Base-by-base conservation (phyloP, 352 stramenopile genomes). In the Globisporangium barbulae region DNA sequence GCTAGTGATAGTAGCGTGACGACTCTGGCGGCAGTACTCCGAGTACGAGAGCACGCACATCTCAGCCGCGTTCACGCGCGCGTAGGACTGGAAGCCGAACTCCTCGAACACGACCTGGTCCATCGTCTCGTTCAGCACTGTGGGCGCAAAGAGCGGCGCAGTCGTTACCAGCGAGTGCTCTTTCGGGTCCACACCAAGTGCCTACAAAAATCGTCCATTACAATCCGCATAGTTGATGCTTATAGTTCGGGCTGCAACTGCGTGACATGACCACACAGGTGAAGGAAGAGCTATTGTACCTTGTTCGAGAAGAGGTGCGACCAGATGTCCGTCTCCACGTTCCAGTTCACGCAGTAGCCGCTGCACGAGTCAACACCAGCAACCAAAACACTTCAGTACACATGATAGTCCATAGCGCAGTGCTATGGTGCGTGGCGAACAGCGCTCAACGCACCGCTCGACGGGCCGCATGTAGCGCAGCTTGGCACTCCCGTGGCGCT, bases 271-370 rank as follows among this genome's bases (percentile, higher is more conserved):
- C 25, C 25, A 28, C 25, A 28, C 25, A 28, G 1, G 25, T 28
- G 25, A 28, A 28, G 37, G 37, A 42, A 17, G 21, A 55, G 21
- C 6, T 41, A 4, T 9, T 21, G 31, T 33, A 47, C 71, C 64
- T 86, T 71, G 33, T 22, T 66, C 1, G 80, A 89, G 63, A 89
- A 70, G 3, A 92, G 48, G 48, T 88, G 69, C 15, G 68, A 47
- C 72, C 77, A 89, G 8, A 92, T 61, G 35, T 90, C 83, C 5
- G 66, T 77, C 68, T 90, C 81, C 10, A 90, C 68, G 59, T 92
- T 92, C 83, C 83, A 92, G 53, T 92, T 92, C 44, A 92, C 81
- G 48, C 81, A 90, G 61, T 90, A 92, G 19, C 83, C 83, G n/a
- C 83, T 90, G 53, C 22, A 55, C 21, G 37, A 37, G 15, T 22